Percentiles rank a stretch among this genome's conserved stretches.
phyloP scores from a whole-genome alignment of 768 basidiomycete species.

The Leccinum fibrillosum region DNA sequence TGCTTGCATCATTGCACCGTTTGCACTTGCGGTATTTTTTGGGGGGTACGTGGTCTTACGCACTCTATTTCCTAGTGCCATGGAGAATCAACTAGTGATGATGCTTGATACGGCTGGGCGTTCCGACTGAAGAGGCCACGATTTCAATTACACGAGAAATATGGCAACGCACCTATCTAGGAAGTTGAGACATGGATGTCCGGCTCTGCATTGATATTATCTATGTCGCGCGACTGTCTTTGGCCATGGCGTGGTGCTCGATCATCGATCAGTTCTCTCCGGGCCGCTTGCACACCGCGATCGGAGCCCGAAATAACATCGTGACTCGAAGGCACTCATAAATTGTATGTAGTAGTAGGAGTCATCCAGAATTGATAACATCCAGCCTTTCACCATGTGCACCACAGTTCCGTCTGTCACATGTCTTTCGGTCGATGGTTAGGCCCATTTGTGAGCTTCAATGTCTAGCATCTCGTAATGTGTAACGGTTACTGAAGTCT shows the following conservation, averaged over 20 bases:
- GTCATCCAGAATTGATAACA: not conserved
- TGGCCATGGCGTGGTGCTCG: too few species aligned
- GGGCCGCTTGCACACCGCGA: not conserved
- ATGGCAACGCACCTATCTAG: not conserved
- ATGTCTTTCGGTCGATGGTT: not conserved
- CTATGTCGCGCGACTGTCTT: not conserved
- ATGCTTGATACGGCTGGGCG: not conserved
- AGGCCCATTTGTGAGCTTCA: not conserved
- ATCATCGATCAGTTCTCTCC: not conserved
- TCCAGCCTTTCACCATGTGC: not conserved
- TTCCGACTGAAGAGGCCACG: not conserved
- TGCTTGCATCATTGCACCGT: not conserved
- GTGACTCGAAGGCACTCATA: not conserved
- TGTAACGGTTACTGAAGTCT: not conserved
- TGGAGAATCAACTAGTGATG: not conserved
- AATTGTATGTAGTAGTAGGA: not conserved
- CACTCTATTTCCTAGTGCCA: not conserved
- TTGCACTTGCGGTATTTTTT: not conserved
- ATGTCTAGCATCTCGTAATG: not conserved
- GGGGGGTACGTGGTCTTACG: not conserved
- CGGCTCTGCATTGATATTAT: not conserved
- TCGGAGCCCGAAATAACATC: not conserved
- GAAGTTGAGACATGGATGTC: not conserved
- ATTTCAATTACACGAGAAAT: not conserved
- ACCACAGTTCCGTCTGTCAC: not conserved